Base-by-base conservation (phyloP, 208 protist species). In the Leishmania martiniquensis region DNA sequence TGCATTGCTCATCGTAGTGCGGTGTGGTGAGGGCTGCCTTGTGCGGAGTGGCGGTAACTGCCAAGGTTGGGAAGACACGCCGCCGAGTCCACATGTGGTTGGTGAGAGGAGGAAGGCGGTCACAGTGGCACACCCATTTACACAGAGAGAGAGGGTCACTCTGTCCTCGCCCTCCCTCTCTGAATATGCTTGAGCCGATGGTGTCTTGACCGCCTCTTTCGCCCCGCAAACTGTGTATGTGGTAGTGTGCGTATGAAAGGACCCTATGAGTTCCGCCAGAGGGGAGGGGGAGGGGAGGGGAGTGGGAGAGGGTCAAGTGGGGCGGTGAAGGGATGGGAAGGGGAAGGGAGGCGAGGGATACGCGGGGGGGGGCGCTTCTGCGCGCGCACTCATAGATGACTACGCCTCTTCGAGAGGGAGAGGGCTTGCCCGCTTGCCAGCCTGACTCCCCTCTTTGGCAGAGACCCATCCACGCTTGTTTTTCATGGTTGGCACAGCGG, bases 51-150 rank as follows among this genome's bases (percentile, higher is more conserved):
- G 51, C 55, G 22, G 73, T 66, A 1, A 78, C 79, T 0, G 55
- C 66, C 37, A 57, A n/a, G 1, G 74, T 75, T 17, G 79, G 79
- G 22, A 83, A 83, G 1, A 83, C 12, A 49, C 72, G 71, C 10
- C 79, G 79, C n/a, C 79, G 79, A 29, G 79, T 76, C 79, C 79
- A 83, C 79, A 83, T 78, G 66, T 4, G 44, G 29, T 34, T 51
- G 6, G 34, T 51, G 57, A 9, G n/a, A 51, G 17, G 54, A 52
- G 37, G 42, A 68, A 54, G 42, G 20, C 45, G 17, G 10, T 25
- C 32, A 20, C 59, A n/a, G n/a, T n/a, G n/a, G n/a, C n/a, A n/a
- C n/a, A n/a, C n/a, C n/a, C n/a, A n/a, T n/a, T n/a, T n/a, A 12
- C 32, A 25, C 59, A 42, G 59, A 22, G 59, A 42, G 51, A 17